These are phyloP conservation scores for Bipolaris bicolor DNA, from an alignment of 2,329 filamentous ascomycete species.

Conservation along the genomic window DNA sequence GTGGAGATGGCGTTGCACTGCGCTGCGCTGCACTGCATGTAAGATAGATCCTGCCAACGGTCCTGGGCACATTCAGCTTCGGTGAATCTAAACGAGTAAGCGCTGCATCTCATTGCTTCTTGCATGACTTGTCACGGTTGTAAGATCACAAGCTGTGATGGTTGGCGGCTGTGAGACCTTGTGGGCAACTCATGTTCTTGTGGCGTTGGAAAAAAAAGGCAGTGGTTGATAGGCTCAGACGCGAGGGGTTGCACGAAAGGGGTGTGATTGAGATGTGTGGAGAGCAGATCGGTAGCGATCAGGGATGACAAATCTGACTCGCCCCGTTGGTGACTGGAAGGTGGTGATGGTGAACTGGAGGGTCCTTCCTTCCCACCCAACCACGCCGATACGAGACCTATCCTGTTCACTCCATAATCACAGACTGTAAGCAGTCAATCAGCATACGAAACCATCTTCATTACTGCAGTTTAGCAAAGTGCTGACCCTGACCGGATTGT, in stretches of 20 bases:
- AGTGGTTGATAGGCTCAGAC: not conserved
- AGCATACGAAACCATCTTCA: no score
- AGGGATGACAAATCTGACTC: not conserved
- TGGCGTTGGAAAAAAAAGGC: not conserved
- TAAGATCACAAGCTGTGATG: not conserved
- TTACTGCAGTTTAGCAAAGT: no score
- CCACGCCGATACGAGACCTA: not conserved
- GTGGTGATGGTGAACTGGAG: not conserved
- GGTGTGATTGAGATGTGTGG: not conserved
- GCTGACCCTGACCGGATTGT: no score
- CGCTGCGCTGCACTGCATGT: not conserved
- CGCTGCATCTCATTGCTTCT: constrained; percentile 2
- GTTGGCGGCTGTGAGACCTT: constrained; percentile 1
- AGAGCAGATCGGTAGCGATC: not conserved
- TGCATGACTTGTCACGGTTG: constrained; percentile 1
- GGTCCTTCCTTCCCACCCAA: not conserved
- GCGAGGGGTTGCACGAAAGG: not conserved
- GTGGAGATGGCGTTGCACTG: not conserved
- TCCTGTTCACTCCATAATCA: not conserved
- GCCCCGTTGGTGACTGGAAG: not conserved
- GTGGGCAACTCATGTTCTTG: not conserved
- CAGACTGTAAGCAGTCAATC: not conserved
- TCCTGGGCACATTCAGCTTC: not conserved
- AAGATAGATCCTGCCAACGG: constrained; percentile 1
- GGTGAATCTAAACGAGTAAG: not conserved